phyloP scores from a whole-genome alignment of 2,329 filamentous ascomycete genomes.

The Colletotrichum sp. region DNA sequence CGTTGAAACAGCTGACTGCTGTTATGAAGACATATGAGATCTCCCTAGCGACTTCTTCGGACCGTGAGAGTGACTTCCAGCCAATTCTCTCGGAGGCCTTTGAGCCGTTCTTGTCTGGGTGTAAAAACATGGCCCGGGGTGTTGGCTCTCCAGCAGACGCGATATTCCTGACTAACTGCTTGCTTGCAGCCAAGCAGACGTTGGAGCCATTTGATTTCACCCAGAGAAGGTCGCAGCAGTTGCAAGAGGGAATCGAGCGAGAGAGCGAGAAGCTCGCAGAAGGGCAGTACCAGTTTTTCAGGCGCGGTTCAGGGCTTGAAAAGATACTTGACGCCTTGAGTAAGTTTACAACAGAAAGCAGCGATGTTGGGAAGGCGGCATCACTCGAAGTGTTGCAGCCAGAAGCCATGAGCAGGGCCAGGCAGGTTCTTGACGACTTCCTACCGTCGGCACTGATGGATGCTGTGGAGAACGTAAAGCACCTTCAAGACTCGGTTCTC shows the following conservation, averaged over 20 bases:
- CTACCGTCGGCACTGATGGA: slow-evolving; percentile 93
- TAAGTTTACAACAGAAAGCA: slow-evolving; percentile 33
- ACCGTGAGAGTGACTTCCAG: slow-evolving; percentile 73
- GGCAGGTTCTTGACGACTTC: slow-evolving; percentile 86
- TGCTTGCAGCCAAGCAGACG: slow-evolving; percentile 60
- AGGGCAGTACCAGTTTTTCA: slow-evolving; percentile 75
- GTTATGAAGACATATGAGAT: slow-evolving; percentile 90
- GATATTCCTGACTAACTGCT: slow-evolving; percentile 78
- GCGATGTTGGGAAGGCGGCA: slow-evolving; percentile 50
- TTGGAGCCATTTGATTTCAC: slow-evolving; percentile 71
- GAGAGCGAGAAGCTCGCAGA: slow-evolving; percentile 64
- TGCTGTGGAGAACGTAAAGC: slow-evolving; percentile 79
- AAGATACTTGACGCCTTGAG: slow-evolving; percentile 64
- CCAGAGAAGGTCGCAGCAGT: slow-evolving; percentile 53
- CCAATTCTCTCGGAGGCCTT: slow-evolving; percentile 79
- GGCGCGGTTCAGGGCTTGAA: slow-evolving; percentile 75
- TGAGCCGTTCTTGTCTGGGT: slow-evolving; percentile 83
- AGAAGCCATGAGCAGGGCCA: slow-evolving; percentile 65
- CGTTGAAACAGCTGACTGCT: slow-evolving; percentile 76
- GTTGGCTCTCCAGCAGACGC: slow-evolving; percentile 64
- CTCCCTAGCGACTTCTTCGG: slow-evolving; percentile 67
- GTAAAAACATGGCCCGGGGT: slow-evolving; percentile 68
- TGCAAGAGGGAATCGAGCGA: slow-evolving; percentile 61
- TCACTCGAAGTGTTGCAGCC: slow-evolving; percentile 57
- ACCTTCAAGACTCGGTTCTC: slow-evolving; percentile 73